A percentile compares a stretch with the other conserved stretches of the same genome.
These are phyloP conservation scores for Cyberlindnera euphorbiiphila DNA, from an alignment of 805 yeast species.

Conservation along the genomic window DNA sequence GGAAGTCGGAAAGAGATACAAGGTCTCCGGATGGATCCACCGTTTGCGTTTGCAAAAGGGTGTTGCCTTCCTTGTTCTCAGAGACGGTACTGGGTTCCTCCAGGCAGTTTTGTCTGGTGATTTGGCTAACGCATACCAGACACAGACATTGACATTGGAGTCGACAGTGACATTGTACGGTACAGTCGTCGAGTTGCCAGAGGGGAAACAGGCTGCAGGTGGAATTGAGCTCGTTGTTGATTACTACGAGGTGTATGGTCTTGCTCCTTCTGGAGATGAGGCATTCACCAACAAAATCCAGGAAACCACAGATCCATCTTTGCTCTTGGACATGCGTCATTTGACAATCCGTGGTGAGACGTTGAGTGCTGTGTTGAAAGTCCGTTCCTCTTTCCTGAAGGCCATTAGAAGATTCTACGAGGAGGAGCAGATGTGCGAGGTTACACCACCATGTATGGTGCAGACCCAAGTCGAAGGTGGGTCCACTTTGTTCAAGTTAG, in stretches of 20 bases:
- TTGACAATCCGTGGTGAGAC: constrained; percentile 96
- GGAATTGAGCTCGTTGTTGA: constrained; percentile 93
- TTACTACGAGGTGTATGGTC: constrained; percentile 82
- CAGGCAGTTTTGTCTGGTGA: constrained; percentile 90
- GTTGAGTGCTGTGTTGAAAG: constrained; percentile 87
- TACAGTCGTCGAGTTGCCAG: constrained; percentile 77
- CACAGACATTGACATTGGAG: constrained; percentile 83
- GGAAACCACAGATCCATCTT: constrained; percentile 90
- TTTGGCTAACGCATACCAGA: constrained; percentile 84
- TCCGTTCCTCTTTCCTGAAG: constrained; percentile 74
- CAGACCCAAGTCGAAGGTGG: constrained; percentile 99
- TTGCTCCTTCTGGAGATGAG: constrained; percentile 96
- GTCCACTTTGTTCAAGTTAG: constrained; percentile 86
- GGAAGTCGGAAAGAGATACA: constrained; percentile 64
- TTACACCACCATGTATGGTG: constrained; percentile 99
- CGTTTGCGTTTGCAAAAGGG: constrained; percentile 92
- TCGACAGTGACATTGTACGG: constrained; percentile 81
- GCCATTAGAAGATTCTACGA: constrained; percentile 72
- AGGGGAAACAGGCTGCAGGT: constrained; percentile 96
- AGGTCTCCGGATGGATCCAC: constrained; percentile 93
- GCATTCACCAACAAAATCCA: constrained; percentile 91
- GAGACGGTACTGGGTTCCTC: constrained; percentile 92
- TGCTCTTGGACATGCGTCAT: constrained; percentile 92
- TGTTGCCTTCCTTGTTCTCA: constrained; percentile 79
- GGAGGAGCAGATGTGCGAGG: constrained; percentile 78